Percentiles rank a stretch among this genome's conserved stretches.
Conservation (phyloP, 2,329 filamentous ascomycete genomes). For the Cadophora sp. region DNA sequence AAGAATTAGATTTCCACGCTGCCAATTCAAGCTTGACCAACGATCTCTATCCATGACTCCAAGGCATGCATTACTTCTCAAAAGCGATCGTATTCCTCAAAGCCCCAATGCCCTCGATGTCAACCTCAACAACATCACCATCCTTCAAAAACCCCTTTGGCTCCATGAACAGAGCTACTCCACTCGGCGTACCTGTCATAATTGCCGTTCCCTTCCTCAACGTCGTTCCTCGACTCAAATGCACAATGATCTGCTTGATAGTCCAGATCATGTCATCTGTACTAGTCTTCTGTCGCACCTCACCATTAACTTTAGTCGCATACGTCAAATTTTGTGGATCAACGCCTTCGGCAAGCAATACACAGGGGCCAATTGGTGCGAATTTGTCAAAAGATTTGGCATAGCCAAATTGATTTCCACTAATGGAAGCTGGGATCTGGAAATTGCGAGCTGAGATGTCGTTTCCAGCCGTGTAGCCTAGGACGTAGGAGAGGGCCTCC, state of each 20-base stretch:
- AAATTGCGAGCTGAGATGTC: constrained; percentile 52
- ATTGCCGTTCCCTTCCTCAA: constrained; percentile 54
- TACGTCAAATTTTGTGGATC: constrained; percentile 38
- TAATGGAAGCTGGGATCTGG: constrained; percentile 43
- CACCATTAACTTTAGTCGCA: constrained; percentile 52
- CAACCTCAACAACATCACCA: constrained; percentile 46
- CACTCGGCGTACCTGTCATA: constrained; percentile 57
- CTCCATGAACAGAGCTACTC: constrained; percentile 47
- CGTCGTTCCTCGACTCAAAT: constrained; percentile 52
- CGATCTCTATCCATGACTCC: too few species aligned
- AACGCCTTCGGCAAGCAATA: constrained; percentile 43
- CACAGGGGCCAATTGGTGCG: constrained; percentile 51
- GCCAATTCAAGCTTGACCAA: too few species aligned
- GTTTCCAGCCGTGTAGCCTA: constrained; percentile 53
- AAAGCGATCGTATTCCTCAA: constrained; percentile 41
- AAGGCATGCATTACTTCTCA: constrained; percentile 5
- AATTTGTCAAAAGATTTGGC: constrained; percentile 54
- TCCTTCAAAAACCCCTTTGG: constrained; percentile 45
- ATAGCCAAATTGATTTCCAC: constrained; percentile 53
- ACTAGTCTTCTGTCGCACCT: constrained; percentile 50
- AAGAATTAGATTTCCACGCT: too few species aligned
- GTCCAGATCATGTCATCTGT: constrained; percentile 56
- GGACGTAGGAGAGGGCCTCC: constrained; percentile 50
- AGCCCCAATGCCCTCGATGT: constrained; percentile 43
- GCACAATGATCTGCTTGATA: constrained; percentile 51